Evolutionary conservation across 208 protist species (phyloP), one percentile per base, ranked within the genome.

Genomic region (Trypanosoma cruzi): DNA sequence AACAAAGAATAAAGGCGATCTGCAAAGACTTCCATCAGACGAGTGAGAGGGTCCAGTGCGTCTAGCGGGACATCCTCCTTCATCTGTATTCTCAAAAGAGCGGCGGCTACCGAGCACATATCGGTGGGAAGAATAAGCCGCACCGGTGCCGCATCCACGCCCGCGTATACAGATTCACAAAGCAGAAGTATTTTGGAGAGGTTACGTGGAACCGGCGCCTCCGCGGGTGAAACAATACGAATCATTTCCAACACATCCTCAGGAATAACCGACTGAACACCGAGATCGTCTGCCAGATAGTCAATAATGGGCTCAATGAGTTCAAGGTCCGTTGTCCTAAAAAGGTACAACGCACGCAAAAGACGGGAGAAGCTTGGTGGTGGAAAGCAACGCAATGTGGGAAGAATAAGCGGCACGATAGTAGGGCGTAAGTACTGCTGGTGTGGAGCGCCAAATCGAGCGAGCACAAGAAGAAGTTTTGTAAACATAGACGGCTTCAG

Each of bases 341-440:
- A 92, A 37, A 68, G 22, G 20, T 76, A 68, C 44, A 88, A 65
- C 14, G 86, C 79, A 24, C 55, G 70, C n/a, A 94, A 46, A 18
- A 94, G 80, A 4, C 89, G 85, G 5, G 89, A 83, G 56, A 88
- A 85, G 68, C 80, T 88, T 28, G 89, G 89, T 36, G 89, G 85
- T 3, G 85, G 80, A 20, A 94, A 77, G 68, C 69, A 61, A 1
- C 72, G 73, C 24, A 94, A 44, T 42, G 65, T 77, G 0, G 89
- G 86, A 31, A 92, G 31, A 61, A 94, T 81, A 32, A 94, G 55
- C 0, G 81, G 74, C 37, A 37, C 44, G 24, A 86, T 67, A 11
- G 88, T 71, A 6, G 89, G 89, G 18, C 89, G 80, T 24, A 94
- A 64, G 64, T 94, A 94, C 77, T 90, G 82, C 66, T 94, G 89